Base-by-base conservation (phyloP, 1,284 basidiomycete species). In the Schizophyllum commune region DNA sequence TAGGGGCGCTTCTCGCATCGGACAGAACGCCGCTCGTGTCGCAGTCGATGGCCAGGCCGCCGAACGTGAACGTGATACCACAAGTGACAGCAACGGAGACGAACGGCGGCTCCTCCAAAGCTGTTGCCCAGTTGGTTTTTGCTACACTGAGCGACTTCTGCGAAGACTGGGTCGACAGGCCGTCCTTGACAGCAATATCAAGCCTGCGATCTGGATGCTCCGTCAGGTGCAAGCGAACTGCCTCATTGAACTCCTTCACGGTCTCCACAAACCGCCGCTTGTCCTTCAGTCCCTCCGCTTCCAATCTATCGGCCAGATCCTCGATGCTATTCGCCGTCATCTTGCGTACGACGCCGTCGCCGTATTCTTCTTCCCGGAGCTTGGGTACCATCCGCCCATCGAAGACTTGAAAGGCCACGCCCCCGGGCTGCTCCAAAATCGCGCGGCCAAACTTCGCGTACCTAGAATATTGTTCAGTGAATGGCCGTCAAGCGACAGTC, bases 51-150 rank as follows among this genome's bases (percentile, higher is more conserved):
- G 77, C 80, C 2, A 88, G 70, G 1, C 86, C 85, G 1, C 86
- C 86, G 71, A 87, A 89, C 2, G 85, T 89, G 72, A 88, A 89
- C 0, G 86, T 88, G 61, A 88, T 80, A 1, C 85, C 86, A 70
- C 86, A 88, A 0, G 82, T 73, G 2, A 88, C 82, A 67, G 84
- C 85, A 32, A 88, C 82, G 1, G 85, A 86, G 66, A 87, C 73
- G 67, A 85, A 85, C 0, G 84, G 84, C 8, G 74, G 69, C 56
- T 76, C 65, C 54, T 81, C 77, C 51, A 88, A 69, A 1, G 79
- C 67, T 63, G 84, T 70, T 0, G 85, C 85, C 85, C 85, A 88
- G 65, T 88, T 87, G 0, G 83, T 82, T 61, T 78, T 76, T 4
- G 75, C 68, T 17, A 77, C 62, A 21, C 64, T 55, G 55, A 77